A percentile compares a stretch with the other conserved stretches of the same genome.
These are phyloP conservation scores for Cystobasidiopsis lactophilus DNA, from an alignment of 768 basidiomycete species.

Conservation along the genomic window DNA sequence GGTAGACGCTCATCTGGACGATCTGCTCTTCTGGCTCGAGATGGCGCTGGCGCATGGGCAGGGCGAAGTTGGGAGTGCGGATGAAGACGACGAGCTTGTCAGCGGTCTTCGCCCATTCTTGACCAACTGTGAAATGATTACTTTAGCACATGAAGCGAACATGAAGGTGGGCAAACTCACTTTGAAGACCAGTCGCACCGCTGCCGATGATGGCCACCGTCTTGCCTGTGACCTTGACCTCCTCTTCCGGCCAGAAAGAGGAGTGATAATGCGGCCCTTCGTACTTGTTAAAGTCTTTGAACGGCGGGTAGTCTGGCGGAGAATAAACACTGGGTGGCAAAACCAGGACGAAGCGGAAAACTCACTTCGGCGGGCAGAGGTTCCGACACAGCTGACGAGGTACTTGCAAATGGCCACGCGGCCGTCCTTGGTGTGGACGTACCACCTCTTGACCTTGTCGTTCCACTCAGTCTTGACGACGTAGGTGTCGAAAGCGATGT, in stretches of 20 bases:
- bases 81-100: constrained; percentile 5
- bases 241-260: constrained; percentile 5
- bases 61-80: constrained; percentile 5
- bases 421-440: background rate
- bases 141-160: too few species aligned
- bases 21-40: background rate
- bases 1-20: background rate
- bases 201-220: constrained; percentile 2
- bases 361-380: background rate
- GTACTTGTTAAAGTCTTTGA: background rate
- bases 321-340: too few species aligned
- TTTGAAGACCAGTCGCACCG: too few species aligned
- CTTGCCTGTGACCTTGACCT: background rate
- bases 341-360: too few species aligned
- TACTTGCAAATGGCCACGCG: background rate
- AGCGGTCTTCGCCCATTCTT: background rate
- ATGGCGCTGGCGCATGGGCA: background rate
- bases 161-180: too few species aligned
- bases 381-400: background rate
- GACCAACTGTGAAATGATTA: too few species aligned
- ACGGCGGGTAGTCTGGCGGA: background rate
- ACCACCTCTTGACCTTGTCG: background rate
- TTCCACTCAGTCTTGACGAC: too few species aligned
- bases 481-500: background rate
- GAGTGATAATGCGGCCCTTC: background rate